Evolutionary conservation across 129 eudicot species (phyloP), one percentile per base, ranked within the genome.

Genomic region (Cynara cardunculus): DNA sequence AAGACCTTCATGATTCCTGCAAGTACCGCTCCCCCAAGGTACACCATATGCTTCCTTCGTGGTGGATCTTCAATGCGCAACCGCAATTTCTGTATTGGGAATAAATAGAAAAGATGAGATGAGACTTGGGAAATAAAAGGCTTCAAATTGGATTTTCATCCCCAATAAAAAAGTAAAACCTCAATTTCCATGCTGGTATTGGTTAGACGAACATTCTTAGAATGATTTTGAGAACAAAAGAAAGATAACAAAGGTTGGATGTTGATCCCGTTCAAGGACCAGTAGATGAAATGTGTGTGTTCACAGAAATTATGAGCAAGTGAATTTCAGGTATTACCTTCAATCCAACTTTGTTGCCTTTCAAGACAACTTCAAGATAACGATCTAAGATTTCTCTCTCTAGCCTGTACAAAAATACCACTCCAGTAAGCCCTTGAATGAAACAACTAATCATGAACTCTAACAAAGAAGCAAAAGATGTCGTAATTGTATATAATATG

Each of bases 21-120:
- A 81, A 94, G 98, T 85, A 92, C 97, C 73, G 99, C 99, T 75
- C 99, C 99, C 56, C 97, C 97, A 72, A 95, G 97, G 86, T 95
- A 95, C 85, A 95, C 99, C 99, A 95, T 95, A 79, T 95, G 99
- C 85, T 95, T 95, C 85, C 99, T 95, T 70, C 99, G 88, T 22
- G 99, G 99, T 9, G 99, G 99, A 86, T 95, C 99, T 79, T 95
- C 99, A 85, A 95, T 95, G 64, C 97, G 89, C 83, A 92, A 83
- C 74, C 99, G 86, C 74, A 95, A 81, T 88, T 95, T 95, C 97
- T 95, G 46, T 70, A 78, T 65, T 19, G 64, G 64, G 66, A 75
- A 26, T 25, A 71, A 25, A 72, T 27, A 81, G 7, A 74, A 44
- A 71, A 26, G 56, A 67, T 7, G 69, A 34, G 26, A 31, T 25